These are phyloP conservation scores for Schizosaccharomyces cryophilus DNA, from an alignment of 805 yeast species.

Conservation along the genomic window DNA sequence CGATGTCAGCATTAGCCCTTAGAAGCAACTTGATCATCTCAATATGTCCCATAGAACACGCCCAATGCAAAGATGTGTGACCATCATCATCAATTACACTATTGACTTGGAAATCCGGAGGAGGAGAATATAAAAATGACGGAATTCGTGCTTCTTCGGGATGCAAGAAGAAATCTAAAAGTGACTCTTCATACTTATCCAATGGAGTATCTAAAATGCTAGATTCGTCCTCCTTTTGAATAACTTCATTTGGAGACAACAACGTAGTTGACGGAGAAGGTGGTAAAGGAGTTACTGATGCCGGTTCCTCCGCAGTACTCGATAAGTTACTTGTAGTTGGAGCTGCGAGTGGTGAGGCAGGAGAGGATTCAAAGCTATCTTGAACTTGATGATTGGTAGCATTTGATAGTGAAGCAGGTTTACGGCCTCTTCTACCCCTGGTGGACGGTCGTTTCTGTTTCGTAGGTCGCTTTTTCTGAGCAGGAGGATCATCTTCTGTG, in stretches of 20 bases:
- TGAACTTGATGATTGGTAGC: background rate
- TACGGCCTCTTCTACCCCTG: background rate
- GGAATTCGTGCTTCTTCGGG: constrained; percentile 40
- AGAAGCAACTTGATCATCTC: constrained; percentile 52
- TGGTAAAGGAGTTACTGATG: background rate
- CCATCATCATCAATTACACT: constrained; percentile 84
- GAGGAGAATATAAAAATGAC: constrained; percentile 36
- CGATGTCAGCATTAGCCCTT: constrained; percentile 48
- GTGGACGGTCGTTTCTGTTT: background rate
- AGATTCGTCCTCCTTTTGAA: constrained; percentile 2
- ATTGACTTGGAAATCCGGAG: constrained; percentile 41
- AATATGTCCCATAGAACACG: constrained; percentile 79
- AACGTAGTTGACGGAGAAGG: background rate
- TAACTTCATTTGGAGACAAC: background rate
- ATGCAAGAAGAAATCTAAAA: constrained; percentile 29
- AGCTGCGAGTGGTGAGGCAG: background rate
- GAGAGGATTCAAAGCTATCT: background rate
- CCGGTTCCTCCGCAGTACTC: background rate
- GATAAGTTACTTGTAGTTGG: background rate
- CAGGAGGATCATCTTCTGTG: background rate
- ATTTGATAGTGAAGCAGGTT: background rate
- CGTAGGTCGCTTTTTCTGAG: background rate
- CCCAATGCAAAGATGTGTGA: constrained; percentile 91
- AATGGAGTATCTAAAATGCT: constrained; percentile 11
- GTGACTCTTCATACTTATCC: constrained; percentile 21